A percentile compares a stretch with the other conserved stretches of the same genome.
phyloP scores from a whole-genome alignment of 2,329 filamentous ascomycete species.

The Colletotrichum ledebouriae region DNA sequence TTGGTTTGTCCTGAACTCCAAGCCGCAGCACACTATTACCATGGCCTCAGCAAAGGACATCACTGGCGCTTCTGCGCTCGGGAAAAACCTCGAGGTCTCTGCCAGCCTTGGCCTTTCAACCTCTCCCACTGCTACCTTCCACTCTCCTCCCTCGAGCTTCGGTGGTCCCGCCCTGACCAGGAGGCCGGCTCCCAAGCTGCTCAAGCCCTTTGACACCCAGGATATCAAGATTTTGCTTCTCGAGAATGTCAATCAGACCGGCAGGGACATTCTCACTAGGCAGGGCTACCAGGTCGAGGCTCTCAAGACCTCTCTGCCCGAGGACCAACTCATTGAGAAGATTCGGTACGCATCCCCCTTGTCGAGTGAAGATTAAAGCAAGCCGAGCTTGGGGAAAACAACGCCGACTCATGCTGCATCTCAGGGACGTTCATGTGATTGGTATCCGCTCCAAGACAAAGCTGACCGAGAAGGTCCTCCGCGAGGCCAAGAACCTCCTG shows the following conservation, averaged over 20 bases:
- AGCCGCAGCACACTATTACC: constrained; percentile 29
- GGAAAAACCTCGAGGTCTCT: constrained; percentile 57
- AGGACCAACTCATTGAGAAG: constrained; percentile 96
- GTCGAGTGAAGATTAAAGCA: not conserved
- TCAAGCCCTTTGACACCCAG: constrained; percentile 95
- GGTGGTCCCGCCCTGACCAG: constrained; percentile 60
- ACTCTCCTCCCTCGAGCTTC: constrained; percentile 78
- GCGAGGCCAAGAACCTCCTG: constrained; percentile 92
- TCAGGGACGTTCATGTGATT: constrained; percentile 93
- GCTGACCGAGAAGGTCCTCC: constrained; percentile 85
- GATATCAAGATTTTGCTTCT: constrained; percentile 97
- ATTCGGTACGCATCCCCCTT: constrained; percentile 74
- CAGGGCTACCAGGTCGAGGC: constrained; percentile 98
- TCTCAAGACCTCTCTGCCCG: constrained; percentile 88
- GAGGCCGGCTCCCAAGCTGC: constrained; percentile 72
- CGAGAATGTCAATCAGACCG: constrained; percentile 95
- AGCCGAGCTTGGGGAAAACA: not conserved
- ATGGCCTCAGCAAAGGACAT: constrained; percentile 67
- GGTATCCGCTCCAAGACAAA: constrained; percentile 99
- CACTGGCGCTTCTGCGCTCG: constrained; percentile 50
- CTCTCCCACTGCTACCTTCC: constrained; percentile 81
- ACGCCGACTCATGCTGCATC: constrained; percentile 41
- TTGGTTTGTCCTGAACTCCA: not conserved
- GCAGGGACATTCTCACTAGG: constrained; percentile 81
- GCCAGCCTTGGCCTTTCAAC: constrained; percentile 77